phyloP scores from a whole-genome alignment of 352 stramenopile genomes.

The Globisporangium takayamanum region DNA sequence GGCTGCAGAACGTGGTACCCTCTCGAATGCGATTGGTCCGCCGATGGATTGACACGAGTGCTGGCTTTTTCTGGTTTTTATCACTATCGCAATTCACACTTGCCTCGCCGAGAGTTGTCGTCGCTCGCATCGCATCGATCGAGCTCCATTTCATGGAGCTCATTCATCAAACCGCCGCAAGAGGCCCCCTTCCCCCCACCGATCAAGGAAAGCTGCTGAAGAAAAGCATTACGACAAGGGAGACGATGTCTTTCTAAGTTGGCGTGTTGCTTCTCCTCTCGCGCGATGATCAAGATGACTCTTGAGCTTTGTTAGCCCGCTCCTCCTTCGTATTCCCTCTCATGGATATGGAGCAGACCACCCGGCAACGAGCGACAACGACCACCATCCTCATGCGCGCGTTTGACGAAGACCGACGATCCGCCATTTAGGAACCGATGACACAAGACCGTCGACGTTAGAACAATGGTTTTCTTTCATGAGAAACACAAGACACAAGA shows the following conservation, averaged over 20 bases:
- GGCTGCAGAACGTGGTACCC: neutral
- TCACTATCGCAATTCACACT: neutral
- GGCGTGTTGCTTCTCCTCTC: slow-evolving; percentile 48
- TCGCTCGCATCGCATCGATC: no score
- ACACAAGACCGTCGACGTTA: slow-evolving; percentile 62
- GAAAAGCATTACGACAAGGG: slow-evolving; percentile 68
- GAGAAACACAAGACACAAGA: slow-evolving; percentile 70
- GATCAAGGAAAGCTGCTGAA: slow-evolving; percentile 60
- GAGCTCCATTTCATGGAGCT: neutral
- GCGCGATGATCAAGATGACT: slow-evolving; percentile 70
- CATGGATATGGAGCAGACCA: slow-evolving; percentile 39
- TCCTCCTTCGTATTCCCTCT: slow-evolving; percentile 46
- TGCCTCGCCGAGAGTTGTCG: neutral
- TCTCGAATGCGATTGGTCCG: neutral
- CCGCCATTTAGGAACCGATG: slow-evolving; percentile 73
- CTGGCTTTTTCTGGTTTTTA: neutral
- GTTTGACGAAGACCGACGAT: slow-evolving; percentile 48
- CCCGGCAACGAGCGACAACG: slow-evolving; percentile 12
- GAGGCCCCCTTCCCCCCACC: slow-evolving; percentile 50
- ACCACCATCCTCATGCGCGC: slow-evolving; percentile 11
- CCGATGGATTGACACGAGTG: neutral
- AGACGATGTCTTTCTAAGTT: slow-evolving; percentile 90
- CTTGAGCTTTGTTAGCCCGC: slow-evolving; percentile 58
- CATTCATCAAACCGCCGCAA: slow-evolving; percentile 72
- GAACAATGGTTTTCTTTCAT: slow-evolving; percentile 80